These are phyloP conservation scores for Globisporangium parvum DNA, from an alignment of 352 stramenopile species.

Conservation along the genomic window DNA sequence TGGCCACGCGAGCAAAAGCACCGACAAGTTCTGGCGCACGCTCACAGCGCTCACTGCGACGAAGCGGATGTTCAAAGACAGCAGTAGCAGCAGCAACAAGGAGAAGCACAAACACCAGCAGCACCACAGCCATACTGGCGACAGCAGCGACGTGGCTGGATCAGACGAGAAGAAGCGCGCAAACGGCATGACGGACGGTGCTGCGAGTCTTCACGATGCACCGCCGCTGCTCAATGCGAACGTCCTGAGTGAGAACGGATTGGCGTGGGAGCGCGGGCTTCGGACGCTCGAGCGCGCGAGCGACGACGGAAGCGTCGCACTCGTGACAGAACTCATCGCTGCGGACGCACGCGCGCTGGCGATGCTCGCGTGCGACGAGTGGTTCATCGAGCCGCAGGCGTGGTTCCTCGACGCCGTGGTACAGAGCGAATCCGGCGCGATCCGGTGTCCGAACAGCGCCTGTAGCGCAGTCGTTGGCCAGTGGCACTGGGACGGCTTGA, in stretches of 20 bases:
- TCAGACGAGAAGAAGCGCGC: constrained; percentile 5
- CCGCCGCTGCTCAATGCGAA: not conserved
- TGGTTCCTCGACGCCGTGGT: constrained; percentile 32
- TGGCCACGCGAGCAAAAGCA: constrained; percentile 4
- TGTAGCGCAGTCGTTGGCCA: constrained; percentile 37
- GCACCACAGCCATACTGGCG: not conserved
- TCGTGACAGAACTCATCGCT: constrained; percentile 26
- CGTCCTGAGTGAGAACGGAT: constrained; percentile 19
- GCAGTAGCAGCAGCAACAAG: not conserved
- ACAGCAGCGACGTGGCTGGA: not conserved
- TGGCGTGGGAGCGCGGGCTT: constrained; percentile 30
- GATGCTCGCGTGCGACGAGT: constrained; percentile 25
- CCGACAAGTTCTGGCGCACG: constrained; percentile 34
- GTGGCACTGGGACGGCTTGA: constrained; percentile 46
- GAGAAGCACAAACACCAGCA: constrained; percentile 13
- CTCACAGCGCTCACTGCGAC: constrained; percentile 28
- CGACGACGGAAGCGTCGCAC: constrained; percentile 12
- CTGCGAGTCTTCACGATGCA: not conserved
- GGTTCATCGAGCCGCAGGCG: constrained; percentile 42
- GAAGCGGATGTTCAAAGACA: constrained; percentile 24
- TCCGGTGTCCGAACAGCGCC: constrained; percentile 34
- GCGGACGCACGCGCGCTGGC: constrained; percentile 26
- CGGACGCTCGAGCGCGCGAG: constrained; percentile 18
- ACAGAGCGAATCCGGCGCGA: constrained; percentile 17
- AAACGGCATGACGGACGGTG: not conserved